phyloP scores from a whole-genome alignment of 2,329 filamentous ascomycete genomes.

The Venturia carpophila region DNA sequence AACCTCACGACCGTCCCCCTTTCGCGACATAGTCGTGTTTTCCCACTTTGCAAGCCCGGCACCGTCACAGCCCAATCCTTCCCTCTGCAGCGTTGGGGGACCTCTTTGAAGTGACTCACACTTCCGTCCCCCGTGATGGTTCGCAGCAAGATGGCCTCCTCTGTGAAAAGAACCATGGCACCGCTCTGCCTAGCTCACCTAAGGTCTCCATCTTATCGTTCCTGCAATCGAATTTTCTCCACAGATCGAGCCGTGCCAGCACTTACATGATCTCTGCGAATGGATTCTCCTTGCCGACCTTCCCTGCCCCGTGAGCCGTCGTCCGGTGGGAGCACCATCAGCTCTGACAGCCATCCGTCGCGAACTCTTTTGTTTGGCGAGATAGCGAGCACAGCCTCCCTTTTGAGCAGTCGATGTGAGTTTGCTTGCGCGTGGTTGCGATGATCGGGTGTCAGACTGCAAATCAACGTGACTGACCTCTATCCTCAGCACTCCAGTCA shows the following conservation, averaged over 20 bases:
- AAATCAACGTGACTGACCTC: neutral
- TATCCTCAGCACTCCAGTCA: constrained; percentile 20
- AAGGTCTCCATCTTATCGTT: constrained; percentile 5
- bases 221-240: neutral
- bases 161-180: constrained; percentile 8
- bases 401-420: constrained; percentile 26
- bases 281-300: constrained; percentile 12
- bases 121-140: constrained; percentile 27
- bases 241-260: neutral
- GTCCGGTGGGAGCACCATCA: constrained; percentile 11
- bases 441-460: neutral
- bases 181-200: neutral
- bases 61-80: constrained; percentile 18
- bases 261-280: neutral
- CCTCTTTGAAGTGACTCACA: constrained; percentile 34
- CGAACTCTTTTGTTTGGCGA: constrained; percentile 41
- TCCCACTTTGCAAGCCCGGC: constrained; percentile 20
- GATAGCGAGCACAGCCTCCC: constrained; percentile 36
- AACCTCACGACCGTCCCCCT: constrained; percentile 24
- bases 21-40: constrained; percentile 33
- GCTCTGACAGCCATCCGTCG: constrained; percentile 29
- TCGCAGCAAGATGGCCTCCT: constrained; percentile 10
- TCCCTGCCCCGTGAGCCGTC: constrained; percentile 18
- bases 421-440: neutral
- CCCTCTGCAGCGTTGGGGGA: constrained; percentile 14